These are phyloP conservation scores for Hymenoscyphus fructigenus DNA, from an alignment of 2,329 filamentous ascomycete species.

Conservation along the genomic window DNA sequence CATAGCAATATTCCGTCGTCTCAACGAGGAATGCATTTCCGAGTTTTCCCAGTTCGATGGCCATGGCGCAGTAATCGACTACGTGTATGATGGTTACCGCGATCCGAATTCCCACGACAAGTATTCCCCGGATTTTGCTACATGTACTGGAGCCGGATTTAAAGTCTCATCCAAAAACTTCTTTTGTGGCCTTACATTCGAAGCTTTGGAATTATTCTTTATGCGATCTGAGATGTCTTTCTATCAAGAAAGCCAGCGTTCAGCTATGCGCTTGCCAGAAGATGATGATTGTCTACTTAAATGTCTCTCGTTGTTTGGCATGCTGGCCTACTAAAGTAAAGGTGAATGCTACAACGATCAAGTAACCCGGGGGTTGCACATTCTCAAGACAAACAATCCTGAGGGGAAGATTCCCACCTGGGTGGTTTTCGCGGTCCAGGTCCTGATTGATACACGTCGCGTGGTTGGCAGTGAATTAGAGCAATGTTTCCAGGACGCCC, in stretches of 20 bases:
- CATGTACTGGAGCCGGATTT: background rate
- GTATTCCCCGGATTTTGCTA: conserved; percentile 3
- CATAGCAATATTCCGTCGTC: too few relatives aligned
- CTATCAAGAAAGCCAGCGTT: background rate
- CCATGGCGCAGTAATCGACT: too few relatives aligned
- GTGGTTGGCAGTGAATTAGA: background rate
- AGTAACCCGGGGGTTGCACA: background rate
- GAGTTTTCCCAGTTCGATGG: too few relatives aligned
- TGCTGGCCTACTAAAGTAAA: background rate
- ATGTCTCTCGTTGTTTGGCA: background rate
- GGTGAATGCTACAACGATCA: background rate
- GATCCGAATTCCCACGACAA: background rate
- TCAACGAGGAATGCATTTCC: too few relatives aligned
- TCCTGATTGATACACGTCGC: background rate
- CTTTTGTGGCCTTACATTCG: background rate
- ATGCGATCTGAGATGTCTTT: background rate
- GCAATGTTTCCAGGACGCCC: background rate
- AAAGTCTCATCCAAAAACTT: background rate
- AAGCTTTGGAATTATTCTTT: background rate
- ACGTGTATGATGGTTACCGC: too few relatives aligned
- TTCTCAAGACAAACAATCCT: background rate
- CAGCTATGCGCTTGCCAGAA: background rate
- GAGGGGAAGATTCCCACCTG: background rate
- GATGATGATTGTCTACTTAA: background rate
- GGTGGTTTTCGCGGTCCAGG: background rate